Evolutionary conservation across 2,329 filamentous ascomycete species (phyloP), one percentile per base, ranked within the genome.

Genomic region (Fusarium incarnatum): DNA sequence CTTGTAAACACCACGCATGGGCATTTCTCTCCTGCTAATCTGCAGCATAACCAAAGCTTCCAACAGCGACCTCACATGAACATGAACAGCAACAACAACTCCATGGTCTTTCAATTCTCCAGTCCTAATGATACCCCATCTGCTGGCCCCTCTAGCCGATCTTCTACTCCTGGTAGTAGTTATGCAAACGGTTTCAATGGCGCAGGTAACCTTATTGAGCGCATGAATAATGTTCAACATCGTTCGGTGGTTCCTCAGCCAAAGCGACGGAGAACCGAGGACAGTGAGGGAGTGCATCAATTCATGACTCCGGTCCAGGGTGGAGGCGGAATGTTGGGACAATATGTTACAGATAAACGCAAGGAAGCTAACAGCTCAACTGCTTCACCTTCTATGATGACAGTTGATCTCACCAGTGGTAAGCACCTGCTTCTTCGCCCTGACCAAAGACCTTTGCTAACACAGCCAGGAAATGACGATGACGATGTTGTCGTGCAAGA

Each of bases 211-310:
- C 88, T 94, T 81, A 88, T 97, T 47, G 93, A 97, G 78, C 87
- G 89, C 32, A 84, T 94, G 77, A 93, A 94, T 77, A 90, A 91
- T 70, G 87, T 97, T 16, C 87, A 92, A 70, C 86, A 91, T 54
- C 91, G 94, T 27, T 73, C 83, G 76, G 67, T 84, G 78, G 76
- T 83, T 30, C 84, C 86, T 5, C 88, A 92, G 22, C 82, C 85
- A 28, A 95, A 95, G 80, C 89, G 89, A 54, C 81, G 89, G 56
- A 94, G 89, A 76, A 79, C 87, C 11, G 82, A 85, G 16, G 81
- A 85, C 34, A 77, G 83, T 49, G 77, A 82, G 20, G 74, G 80
- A 23, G 79, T 79, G 86, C 74, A 78, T 77, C 52, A 83, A 80
- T 52, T 79, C 18, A 60, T 72, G 41, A 70, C 66, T 13, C 72